A percentile compares a stretch with the other conserved stretches of the same genome.
Conservation (phyloP, 2,329 filamentous ascomycete genomes). For the Verticillium longisporum region DNA sequence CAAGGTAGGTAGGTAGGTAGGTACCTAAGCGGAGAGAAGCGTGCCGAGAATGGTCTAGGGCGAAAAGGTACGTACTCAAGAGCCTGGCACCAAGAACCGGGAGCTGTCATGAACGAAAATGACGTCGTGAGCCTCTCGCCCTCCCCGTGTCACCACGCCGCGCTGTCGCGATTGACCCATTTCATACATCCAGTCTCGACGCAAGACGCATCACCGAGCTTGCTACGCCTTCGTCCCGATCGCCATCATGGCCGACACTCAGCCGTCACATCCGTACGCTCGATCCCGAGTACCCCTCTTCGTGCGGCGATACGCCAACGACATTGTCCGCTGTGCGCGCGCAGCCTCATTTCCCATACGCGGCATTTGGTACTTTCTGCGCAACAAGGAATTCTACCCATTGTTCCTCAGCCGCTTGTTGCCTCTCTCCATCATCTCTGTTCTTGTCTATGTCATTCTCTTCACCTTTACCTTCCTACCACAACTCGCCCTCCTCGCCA, state of each 20-base stretch:
- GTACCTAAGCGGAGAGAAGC: not conserved
- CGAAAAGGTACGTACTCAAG: not conserved
- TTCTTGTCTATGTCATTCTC: conserved; percentile 75
- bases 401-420: conserved; percentile 72
- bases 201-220: not conserved
- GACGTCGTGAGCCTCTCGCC: not conserved
- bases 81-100: too few species aligned
- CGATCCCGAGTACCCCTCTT: not conserved
- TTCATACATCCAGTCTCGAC: too few species aligned
- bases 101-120: not conserved
- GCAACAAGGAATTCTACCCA: conserved; percentile 74
- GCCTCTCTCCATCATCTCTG: conserved; percentile 73
- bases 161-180: not conserved
- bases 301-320: conserved; percentile 15
- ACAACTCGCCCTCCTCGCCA: conserved; percentile 78
- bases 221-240: not conserved
- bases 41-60: too few species aligned
- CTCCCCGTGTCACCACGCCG: not conserved
- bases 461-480: conserved; percentile 87
- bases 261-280: not conserved
- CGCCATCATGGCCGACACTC: not conserved
- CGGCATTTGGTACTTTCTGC: conserved; percentile 77
- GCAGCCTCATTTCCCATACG: conserved; percentile 52
- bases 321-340: conserved; percentile 33
- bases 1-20: not conserved